Evolutionary conservation across 768 basidiomycete species (phyloP), one percentile per base, ranked within the genome.

Genomic region (Lanmaoa pseudosensibilis): DNA sequence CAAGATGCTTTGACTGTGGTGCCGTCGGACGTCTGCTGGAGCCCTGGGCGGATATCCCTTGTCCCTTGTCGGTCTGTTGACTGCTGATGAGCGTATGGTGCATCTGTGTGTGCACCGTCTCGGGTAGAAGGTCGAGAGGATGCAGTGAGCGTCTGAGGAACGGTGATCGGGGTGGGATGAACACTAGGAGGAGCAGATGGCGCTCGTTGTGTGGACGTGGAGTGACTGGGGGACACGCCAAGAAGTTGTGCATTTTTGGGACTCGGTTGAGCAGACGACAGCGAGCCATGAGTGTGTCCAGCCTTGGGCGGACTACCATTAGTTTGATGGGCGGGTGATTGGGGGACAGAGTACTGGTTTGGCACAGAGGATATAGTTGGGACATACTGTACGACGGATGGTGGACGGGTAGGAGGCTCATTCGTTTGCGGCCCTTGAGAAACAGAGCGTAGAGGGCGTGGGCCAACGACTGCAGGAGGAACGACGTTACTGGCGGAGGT

Each of bases 61-160:
- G 52, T 43, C 7, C 38, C 12, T 15, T 50, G 63, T 45, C 59
- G 65, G 18, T 67, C 61, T 46, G 33, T 23, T n/a, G 49, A 44
- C n/a, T 60, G 57, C 8, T 65, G 65, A 23, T 40, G 27, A 12
- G 54, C 0, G 40, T 49, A 10, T 19, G 39, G n/a, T 37, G 32
- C 50, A 37, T 63, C 63, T 15, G 55, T 21, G 36, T 57, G n/a
- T 21, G 45, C n/a, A 11, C 59, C 58, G 19, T 68, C 61, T 56
- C 66, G 71, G 12, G 69, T 64, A 37, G 63, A 55, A 13, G 70
- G 64, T 23, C 69, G 70, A 39, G 68, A 73, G n/a, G 72, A 59
- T 13, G 61, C 1, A 19, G 51, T 38, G 46, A 65, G 47, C 0
- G 47, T 53, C 45, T 65, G 72, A 56, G 72, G 54, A 21, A 32